phyloP scores from a whole-genome alignment of 1,284 basidiomycete genomes.

The Apiotrichum mycotoxinovorans region DNA sequence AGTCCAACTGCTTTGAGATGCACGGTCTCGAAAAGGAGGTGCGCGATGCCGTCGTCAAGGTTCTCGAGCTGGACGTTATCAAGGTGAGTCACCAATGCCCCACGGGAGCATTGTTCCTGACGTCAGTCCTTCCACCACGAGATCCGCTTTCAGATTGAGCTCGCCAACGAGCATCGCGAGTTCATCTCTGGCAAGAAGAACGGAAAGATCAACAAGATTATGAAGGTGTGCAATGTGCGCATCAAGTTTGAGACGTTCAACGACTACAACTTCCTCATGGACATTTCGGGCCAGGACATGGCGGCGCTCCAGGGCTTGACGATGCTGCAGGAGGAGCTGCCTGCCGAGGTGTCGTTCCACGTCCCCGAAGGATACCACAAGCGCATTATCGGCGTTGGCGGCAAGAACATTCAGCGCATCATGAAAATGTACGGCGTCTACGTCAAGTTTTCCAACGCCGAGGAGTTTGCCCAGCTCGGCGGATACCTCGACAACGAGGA shows the following conservation, averaged over 20 bases:
- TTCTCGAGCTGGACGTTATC: constrained; percentile 85
- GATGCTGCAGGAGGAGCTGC: constrained; percentile 90
- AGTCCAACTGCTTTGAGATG: constrained; percentile 95
- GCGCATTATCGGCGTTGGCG: constrained; percentile 97
- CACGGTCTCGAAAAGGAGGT: constrained; percentile 95
- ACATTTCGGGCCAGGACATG: constrained; percentile 75
- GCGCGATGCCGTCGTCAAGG: constrained; percentile 74
- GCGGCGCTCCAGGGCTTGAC: constrained; percentile 83
- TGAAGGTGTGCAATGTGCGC: constrained; percentile 92
- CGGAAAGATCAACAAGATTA: constrained; percentile 97
- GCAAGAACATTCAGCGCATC: constrained; percentile 96
- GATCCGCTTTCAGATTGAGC: constrained; percentile 96
- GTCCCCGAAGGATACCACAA: constrained; percentile 98
- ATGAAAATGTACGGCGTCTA: constrained; percentile 99
- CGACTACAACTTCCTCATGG: constrained; percentile 98
- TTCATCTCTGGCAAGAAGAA: constrained; percentile 99
- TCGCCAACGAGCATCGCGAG: constrained; percentile 95
- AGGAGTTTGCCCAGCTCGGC: constrained; percentile 91
- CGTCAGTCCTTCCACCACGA: constrained; percentile 76
- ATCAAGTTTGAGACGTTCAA: constrained; percentile 99
- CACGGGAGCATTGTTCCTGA: neutral
- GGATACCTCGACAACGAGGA: constrained; percentile 98
- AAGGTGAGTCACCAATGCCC: constrained; percentile 60
- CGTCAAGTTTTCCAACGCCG: constrained; percentile 98
- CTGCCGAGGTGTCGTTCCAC: constrained; percentile 98